A percentile compares a stretch with the other conserved stretches of the same genome.
Conservation (phyloP, 192 early-diverging fungal species). For the Chytriomyces sp. region DNA sequence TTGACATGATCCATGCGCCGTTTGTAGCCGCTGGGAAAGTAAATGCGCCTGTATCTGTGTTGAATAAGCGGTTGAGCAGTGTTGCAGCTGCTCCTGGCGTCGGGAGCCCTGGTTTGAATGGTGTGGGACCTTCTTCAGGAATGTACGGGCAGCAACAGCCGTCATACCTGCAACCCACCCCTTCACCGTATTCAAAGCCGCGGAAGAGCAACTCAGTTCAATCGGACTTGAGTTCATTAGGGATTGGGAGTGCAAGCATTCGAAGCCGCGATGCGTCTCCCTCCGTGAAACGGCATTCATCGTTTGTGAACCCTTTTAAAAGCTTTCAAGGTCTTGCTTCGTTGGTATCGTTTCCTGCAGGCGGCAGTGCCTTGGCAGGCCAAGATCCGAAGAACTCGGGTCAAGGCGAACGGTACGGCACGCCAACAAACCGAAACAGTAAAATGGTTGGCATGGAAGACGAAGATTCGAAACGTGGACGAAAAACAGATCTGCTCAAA, state of each 20-base stretch:
- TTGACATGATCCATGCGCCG: constrained; percentile 59
- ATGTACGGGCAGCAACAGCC: too few relatives aligned
- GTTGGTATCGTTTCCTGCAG: constrained; percentile 20
- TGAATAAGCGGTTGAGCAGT: background rate
- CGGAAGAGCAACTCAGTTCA: background rate
- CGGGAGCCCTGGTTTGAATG: background rate
- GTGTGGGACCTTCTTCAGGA: background rate
- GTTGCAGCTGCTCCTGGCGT: background rate
- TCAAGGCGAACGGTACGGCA: too few relatives aligned
- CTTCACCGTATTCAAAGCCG: background rate
- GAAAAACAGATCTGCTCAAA: constrained; percentile 1
- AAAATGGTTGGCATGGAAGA: too few relatives aligned
- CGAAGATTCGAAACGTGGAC: too few relatives aligned
- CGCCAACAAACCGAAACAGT: too few relatives aligned
- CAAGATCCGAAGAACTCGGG: background rate
- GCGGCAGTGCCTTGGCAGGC: background rate
- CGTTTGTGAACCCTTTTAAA: constrained; percentile 39
- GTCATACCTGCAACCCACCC: too few relatives aligned
- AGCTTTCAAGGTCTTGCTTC: constrained; percentile 30
- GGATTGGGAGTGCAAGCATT: background rate
- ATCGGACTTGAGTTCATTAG: background rate
- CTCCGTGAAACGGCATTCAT: constrained; percentile 37
- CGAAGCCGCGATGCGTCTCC: background rate
- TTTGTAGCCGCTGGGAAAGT: background rate
- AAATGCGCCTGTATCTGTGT: background rate